Percentiles rank a stretch among this genome's conserved stretches.
phyloP scores from a whole-genome alignment of 305 asterid genomes.

The Plantago lanceolata region DNA sequence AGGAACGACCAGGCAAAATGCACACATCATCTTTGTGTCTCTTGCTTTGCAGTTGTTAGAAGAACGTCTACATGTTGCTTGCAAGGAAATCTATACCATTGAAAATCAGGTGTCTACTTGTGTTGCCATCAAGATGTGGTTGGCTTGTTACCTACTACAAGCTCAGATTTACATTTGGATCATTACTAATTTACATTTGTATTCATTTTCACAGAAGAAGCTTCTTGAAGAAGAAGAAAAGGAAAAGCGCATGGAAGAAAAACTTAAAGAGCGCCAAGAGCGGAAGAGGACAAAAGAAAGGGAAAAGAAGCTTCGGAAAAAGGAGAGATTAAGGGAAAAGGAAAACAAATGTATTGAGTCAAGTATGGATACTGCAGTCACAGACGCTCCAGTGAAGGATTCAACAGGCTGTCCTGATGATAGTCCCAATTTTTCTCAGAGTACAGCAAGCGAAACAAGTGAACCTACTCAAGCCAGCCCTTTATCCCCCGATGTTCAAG shows the following conservation, averaged over 20 bases:
- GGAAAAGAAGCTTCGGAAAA: constrained; percentile 87
- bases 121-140: constrained; percentile 22
- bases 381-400: constrained; percentile 44
- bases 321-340: constrained; percentile 82
- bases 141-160: constrained; percentile 19
- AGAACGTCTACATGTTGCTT: constrained; percentile 86
- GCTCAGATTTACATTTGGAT: constrained; percentile 19
- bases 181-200: constrained; percentile 28
- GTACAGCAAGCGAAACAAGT: constrained; percentile 41
- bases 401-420: constrained; percentile 40
- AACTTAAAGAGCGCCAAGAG: constrained; percentile 57
- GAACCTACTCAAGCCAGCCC: constrained; percentile 53
- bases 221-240: constrained; percentile 99
- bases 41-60: constrained; percentile 86
- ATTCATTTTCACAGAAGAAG: constrained; percentile 55
- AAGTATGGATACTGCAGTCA: constrained; percentile 39
- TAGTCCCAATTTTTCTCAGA: constrained; percentile 32
- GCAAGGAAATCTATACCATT: constrained; percentile 89
- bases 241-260: constrained; percentile 63
- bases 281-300: constrained; percentile 82
- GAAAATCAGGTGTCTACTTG: constrained; percentile 78
- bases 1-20: constrained; percentile 99
- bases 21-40: constrained; percentile 93
- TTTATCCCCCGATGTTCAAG: constrained; percentile 49
- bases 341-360: constrained; percentile 54